Evolutionary conservation across 805 yeast genomes (phyloP).

Genomic region (Myxozyma kluyveri): DNA sequence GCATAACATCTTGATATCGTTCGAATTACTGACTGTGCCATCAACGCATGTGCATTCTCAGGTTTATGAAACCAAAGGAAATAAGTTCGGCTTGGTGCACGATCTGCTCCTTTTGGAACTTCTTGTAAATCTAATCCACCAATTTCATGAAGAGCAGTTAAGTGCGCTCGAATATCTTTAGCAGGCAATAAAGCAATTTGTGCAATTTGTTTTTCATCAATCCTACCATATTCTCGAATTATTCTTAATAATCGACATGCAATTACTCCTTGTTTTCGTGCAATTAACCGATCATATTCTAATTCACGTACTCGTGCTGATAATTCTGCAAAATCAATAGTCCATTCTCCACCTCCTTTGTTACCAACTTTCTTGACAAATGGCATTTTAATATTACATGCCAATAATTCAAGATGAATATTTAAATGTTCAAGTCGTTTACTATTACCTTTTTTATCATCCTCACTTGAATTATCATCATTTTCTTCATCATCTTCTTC

Average conservation of each 20-base stretch:
- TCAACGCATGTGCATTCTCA: conserved; percentile 47
- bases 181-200: conserved; percentile 75
- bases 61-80: conserved; percentile 73
- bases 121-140: conserved; percentile 87
- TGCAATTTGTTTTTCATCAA: conserved; percentile 75
- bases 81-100: conserved; percentile 86
- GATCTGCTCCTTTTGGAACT: conserved; percentile 84
- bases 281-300: conserved; percentile 40
- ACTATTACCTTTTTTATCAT: not conserved
- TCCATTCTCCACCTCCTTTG: conserved; percentile 51
- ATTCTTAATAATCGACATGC: conserved; percentile 76
- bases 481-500: conserved; percentile 21
- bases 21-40: conserved; percentile 50
- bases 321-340: conserved; percentile 39
- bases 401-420: conserved; percentile 64
- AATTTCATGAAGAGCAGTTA: conserved; percentile 61
- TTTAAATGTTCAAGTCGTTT: conserved; percentile 15
- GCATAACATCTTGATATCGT: conserved; percentile 47
- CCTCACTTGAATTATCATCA: conserved; percentile 3
- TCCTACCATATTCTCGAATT: conserved; percentile 62
- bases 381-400: conserved; percentile 49
- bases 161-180: conserved; percentile 66
- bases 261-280: conserved; percentile 43
- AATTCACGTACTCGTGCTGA: conserved; percentile 34
- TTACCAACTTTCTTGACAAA: conserved; percentile 57